Evolutionary conservation across 257 asterid species (phyloP), one percentile per base, ranked within the genome.

Genomic region (Jaltomata sinuosa): DNA sequence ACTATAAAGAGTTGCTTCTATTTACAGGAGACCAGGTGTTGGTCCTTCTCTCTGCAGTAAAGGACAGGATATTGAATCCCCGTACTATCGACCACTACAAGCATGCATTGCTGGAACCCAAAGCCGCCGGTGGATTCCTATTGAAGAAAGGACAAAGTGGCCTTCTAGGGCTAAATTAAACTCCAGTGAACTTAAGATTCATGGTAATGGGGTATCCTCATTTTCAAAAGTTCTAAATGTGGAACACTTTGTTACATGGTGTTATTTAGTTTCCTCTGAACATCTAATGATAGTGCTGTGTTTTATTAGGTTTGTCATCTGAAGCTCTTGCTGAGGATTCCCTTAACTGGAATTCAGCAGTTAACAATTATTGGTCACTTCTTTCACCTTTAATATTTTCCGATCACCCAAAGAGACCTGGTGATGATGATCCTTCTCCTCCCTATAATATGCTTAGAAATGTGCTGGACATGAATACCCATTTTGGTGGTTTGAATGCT

Each of bases 361-460:
- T 93, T 38, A 92, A 82, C 61, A 93, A 95, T 64, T 95, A 94
- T 87, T 97, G 99, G 99, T 97, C 99, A 72, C 90, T 97, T 84
- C 94, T 97, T 59, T 97, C 99, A 31, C 99, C 99, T 22, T 81
- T 97, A 62, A 95, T 97, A 87, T 97, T 95, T 85, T 97, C 99
- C 1, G 99, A 97, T 89, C 99, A 97, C 87, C 99, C 99, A 6
- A 97, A 97, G 91, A 89, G 99, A 89, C 99, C 99, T 52, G 99
- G 99, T 3, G 97, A 94, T 53, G 99, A 97, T 89, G 99, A 97
- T 86, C 99, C 99, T 88, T 92, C 98, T 59, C 99, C 99, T 42
- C 99, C 99, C 88, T 97, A 90, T 89, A 97, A 97, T 95, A 97
- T 97, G 99, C 94, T 97, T 82, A 92, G 99, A 86, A 97, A 97